Evolutionary conservation across 129 eudicot species (phyloP).

Genomic region (Pittosporum tobira): DNA sequence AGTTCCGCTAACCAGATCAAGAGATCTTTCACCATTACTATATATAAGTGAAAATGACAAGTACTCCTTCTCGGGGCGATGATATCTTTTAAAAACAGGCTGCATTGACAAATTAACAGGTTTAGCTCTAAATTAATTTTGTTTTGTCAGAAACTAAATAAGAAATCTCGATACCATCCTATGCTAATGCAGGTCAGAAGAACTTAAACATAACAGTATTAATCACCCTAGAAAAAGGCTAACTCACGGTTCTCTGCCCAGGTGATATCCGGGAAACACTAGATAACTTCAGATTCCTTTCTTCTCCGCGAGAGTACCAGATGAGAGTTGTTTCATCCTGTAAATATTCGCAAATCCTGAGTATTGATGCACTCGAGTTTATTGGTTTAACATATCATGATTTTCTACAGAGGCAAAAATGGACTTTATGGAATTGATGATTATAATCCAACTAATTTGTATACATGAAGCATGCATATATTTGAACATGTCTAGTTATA

Average conservation of each 20-base stretch:
- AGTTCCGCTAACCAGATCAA: conserved; percentile 57
- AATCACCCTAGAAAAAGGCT: conserved; percentile 19
- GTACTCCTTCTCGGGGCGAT: conserved; percentile 81
- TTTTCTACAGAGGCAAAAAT: neutral
- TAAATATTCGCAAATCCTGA: conserved; percentile 10
- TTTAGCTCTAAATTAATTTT: neutral
- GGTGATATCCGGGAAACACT: conserved; percentile 52
- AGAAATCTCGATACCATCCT: neutral
- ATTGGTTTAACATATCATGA: neutral
- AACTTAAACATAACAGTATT: conserved; percentile 10
- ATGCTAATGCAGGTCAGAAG: conserved; percentile 7
- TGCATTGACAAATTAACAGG: conserved; percentile 21
- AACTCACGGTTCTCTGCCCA: conserved; percentile 88
- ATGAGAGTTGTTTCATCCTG: conserved; percentile 70
- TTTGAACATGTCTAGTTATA: neutral
- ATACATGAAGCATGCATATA: neutral
- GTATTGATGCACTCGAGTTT: neutral
- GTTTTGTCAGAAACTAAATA: neutral
- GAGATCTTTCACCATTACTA: conserved; percentile 70
- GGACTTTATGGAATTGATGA: neutral
- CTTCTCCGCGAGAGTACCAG: conserved; percentile 60
- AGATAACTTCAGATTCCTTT: conserved; percentile 60
- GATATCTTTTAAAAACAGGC: conserved; percentile 65
- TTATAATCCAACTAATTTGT: neutral
- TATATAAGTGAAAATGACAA: conserved; percentile 71